phyloP scores from a whole-genome alignment of 148 eudicot genomes.

The Fallopia convolvulus region DNA sequence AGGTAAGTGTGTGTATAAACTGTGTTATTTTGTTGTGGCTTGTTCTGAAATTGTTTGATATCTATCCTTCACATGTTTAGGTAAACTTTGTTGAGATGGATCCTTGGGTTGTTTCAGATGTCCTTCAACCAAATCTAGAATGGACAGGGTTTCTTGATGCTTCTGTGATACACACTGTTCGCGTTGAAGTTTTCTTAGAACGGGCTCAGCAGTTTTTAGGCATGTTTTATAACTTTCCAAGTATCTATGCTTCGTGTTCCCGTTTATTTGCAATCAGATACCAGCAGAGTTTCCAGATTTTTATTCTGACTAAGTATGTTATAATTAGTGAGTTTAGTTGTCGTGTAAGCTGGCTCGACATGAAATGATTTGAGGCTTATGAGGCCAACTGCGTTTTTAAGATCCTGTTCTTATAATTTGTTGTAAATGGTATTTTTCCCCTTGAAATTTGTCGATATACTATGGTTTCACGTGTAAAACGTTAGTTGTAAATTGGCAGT shows the following conservation, averaged over 20 bases:
- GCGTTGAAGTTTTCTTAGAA: constrained; percentile 68
- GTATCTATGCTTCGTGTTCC: neutral
- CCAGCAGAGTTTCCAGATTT: neutral
- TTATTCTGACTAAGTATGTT: neutral
- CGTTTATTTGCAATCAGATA: neutral
- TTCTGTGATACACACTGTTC: constrained; percentile 70
- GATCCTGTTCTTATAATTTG: neutral
- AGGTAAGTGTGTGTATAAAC: constrained; percentile 29
- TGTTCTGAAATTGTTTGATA: neutral
- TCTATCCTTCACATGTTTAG: constrained; percentile 24
- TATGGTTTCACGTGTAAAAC: neutral
- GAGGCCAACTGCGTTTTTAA: neutral
- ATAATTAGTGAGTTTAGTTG: neutral
- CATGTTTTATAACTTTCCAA: constrained; percentile 12
- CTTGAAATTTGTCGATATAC: neutral
- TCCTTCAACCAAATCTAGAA: constrained; percentile 75
- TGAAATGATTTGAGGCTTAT: neutral
- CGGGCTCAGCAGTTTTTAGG: constrained; percentile 53
- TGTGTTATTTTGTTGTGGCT: neutral
- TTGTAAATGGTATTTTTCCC: neutral
- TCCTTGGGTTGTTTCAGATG: constrained; percentile 89
- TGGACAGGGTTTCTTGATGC: constrained; percentile 71
- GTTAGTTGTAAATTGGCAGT: neutral
- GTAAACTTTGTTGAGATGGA: constrained; percentile 98
- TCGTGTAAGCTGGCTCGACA: neutral